Percentiles rank a stretch among this genome's conserved stretches.
These are phyloP conservation scores for Neocucurbitaria cava DNA, from an alignment of 2,329 filamentous ascomycete species.

Conservation along the genomic window DNA sequence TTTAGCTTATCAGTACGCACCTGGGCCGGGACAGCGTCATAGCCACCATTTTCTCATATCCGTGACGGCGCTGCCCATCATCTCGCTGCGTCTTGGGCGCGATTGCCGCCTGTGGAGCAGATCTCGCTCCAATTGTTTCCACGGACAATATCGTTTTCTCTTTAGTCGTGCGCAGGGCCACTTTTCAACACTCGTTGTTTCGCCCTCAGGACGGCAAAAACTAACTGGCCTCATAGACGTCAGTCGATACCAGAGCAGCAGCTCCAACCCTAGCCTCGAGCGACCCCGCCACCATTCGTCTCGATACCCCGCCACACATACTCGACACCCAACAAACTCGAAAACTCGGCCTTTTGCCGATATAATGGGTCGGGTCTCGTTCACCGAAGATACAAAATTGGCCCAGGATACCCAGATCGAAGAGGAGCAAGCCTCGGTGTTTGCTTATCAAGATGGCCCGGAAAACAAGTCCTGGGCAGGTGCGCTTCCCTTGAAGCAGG, in stretches of 20 bases:
- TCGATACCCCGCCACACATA: slow-evolving; percentile 26
- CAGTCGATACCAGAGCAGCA: slow-evolving; percentile 30
- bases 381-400: slow-evolving; percentile 59
- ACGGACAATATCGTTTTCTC: slow-evolving; percentile 20
- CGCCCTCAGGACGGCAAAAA: neutral
- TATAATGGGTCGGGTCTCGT: slow-evolving; percentile 62
- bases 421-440: slow-evolving; percentile 69
- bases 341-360: slow-evolving; percentile 58
- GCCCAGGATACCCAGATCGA: slow-evolving; percentile 57
- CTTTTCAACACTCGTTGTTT: slow-evolving; percentile 1
- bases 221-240: slow-evolving; percentile 25
- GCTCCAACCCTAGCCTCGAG: slow-evolving; percentile 31
- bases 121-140: slow-evolving; percentile 11
- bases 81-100: slow-evolving; percentile 12
- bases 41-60: slow-evolving; percentile 24
- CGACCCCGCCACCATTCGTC: slow-evolving; percentile 31
- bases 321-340: slow-evolving; percentile 31
- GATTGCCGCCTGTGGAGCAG: slow-evolving; percentile 15
- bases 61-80: slow-evolving; percentile 29
- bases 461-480: slow-evolving; percentile 95
- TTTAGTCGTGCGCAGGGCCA: slow-evolving; percentile 19
- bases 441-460: slow-evolving; percentile 79
- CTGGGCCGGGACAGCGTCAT: slow-evolving; percentile 31
- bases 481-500: slow-evolving; percentile 95
- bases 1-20: no score